These are phyloP conservation scores for Globisporangium rhizosaccharum DNA, from an alignment of 352 stramenopile genomes.

Conservation along the genomic window DNA sequence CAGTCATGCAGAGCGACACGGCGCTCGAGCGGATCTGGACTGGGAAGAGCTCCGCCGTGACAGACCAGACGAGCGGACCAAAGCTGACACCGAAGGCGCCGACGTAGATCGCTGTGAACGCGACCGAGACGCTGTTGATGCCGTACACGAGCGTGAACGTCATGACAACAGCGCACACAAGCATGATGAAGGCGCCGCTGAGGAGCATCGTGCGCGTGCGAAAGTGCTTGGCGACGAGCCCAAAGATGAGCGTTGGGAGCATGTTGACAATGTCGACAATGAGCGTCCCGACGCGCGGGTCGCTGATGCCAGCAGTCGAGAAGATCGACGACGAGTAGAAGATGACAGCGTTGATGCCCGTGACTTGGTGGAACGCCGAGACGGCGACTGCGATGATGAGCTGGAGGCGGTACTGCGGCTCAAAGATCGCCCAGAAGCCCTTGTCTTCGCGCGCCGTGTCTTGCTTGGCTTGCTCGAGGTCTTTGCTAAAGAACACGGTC, in stretches of 20 bases:
- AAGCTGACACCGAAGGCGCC: constrained; percentile 62
- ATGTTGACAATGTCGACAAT: constrained; percentile 44
- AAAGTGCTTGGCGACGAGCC: constrained; percentile 36
- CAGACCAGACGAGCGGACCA: constrained; percentile 56
- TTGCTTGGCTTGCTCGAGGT: constrained; percentile 1
- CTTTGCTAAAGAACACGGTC: constrained; percentile 13
- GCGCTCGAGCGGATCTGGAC: constrained; percentile 39
- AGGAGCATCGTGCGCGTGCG: constrained; percentile 53
- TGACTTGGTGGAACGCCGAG: constrained; percentile 40
- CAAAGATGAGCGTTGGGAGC: constrained; percentile 27
- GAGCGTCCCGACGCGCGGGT: constrained; percentile 35
- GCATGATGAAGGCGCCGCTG: constrained; percentile 29
- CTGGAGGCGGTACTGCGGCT: constrained; percentile 30
- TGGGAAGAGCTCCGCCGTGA: constrained; percentile 52
- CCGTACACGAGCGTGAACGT: constrained; percentile 31
- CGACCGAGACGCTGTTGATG: constrained; percentile 26
- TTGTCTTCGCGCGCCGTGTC: constrained; percentile 12
- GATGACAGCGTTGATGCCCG: constrained; percentile 58
- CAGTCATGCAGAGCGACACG: constrained; percentile 28
- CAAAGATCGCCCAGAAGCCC: constrained; percentile 14
- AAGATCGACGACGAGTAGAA: constrained; percentile 49
- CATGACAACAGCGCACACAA: constrained; percentile 38
- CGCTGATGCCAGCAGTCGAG: constrained; percentile 24
- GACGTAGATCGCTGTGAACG: constrained; percentile 59
- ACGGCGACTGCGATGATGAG: constrained; percentile 37